Conservation (phyloP, 2,329 filamentous ascomycete species). For the Fusarium odoratissimum region DNA sequence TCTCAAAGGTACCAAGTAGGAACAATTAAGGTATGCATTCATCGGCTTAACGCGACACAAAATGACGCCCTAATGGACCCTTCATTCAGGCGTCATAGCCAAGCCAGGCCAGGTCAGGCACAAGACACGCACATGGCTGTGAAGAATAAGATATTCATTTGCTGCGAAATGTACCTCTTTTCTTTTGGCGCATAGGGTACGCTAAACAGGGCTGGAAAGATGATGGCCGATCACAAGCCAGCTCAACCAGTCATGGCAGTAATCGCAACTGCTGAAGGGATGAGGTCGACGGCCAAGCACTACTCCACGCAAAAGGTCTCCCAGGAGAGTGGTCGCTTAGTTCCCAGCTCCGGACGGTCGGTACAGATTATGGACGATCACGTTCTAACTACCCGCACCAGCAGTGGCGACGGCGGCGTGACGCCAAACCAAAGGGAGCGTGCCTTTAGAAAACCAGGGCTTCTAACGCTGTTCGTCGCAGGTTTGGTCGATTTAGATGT, state of each 20-base stretch:
- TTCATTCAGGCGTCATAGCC: slow-evolving; percentile 13
- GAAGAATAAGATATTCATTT: slow-evolving; percentile 16
- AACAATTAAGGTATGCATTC: slow-evolving; percentile 21
- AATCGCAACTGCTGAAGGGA: slow-evolving; percentile 11
- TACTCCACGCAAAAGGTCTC: slow-evolving; percentile 7
- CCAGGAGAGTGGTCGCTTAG: slow-evolving; percentile 22
- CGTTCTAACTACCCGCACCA: neutral
- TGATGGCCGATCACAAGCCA: slow-evolving; percentile 20
- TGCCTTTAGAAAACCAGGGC: slow-evolving; percentile 13
- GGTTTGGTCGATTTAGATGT: slow-evolving; percentile 29
- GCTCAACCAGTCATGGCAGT: slow-evolving; percentile 19
- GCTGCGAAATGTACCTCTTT: neutral
- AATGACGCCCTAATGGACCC: slow-evolving; percentile 24
- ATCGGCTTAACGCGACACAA: slow-evolving; percentile 32
- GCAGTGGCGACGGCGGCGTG: slow-evolving; percentile 13
- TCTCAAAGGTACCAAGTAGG: slow-evolving; percentile 1
- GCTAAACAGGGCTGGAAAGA: slow-evolving; percentile 13
- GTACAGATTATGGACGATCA: slow-evolving; percentile 29
- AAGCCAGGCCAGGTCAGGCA: slow-evolving; percentile 20
- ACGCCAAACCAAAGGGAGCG: slow-evolving; percentile 22
- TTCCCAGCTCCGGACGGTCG: slow-evolving; percentile 20
- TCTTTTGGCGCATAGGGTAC: slow-evolving; percentile 4
- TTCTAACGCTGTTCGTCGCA: slow-evolving; percentile 25
- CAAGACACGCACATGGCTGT: slow-evolving; percentile 13
- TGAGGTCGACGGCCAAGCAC: neutral